Conservation (phyloP, 2,329 filamentous ascomycete species). For the Cladosporium austrohemisphaericum region DNA sequence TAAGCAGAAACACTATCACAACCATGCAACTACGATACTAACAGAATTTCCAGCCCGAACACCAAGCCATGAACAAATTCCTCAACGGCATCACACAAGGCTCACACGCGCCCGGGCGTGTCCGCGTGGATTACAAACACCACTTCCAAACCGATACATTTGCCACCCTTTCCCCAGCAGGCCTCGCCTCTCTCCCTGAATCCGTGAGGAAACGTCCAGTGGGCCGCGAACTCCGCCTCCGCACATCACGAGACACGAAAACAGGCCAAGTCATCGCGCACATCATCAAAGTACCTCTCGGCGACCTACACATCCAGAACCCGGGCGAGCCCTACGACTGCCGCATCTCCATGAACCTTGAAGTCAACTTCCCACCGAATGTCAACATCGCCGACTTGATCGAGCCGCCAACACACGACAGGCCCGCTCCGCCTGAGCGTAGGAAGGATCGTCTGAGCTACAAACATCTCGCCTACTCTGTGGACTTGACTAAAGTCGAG, state of each 20-base stretch:
- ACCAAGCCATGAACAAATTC: constrained; percentile 77
- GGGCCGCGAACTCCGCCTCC: constrained; percentile 62
- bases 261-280: constrained; percentile 65
- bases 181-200: constrained; percentile 57
- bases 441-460: constrained; percentile 89
- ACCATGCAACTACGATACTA: background rate
- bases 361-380: constrained; percentile 63
- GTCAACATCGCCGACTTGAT: constrained; percentile 55
- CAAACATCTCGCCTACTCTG: constrained; percentile 77
- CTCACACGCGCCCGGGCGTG: constrained; percentile 40
- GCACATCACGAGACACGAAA: constrained; percentile 60
- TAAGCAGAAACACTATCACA: constrained; percentile 42
- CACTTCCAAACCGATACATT: constrained; percentile 80
- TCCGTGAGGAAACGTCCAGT: constrained; percentile 35
- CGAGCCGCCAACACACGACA: constrained; percentile 46
- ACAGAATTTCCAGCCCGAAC: constrained; percentile 59
- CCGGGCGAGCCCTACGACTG: constrained; percentile 78
- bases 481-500: constrained; percentile 90
- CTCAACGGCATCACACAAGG: constrained; percentile 64
- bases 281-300: constrained; percentile 88
- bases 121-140: constrained; percentile 75
- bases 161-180: constrained; percentile 64
- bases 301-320: constrained; percentile 81
- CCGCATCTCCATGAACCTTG: constrained; percentile 88
- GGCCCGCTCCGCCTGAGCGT: constrained; percentile 35